Evolutionary conservation across 2,329 filamentous ascomycete species (phyloP), one percentile per base, ranked within the genome.

Genomic region (Pseudofabraea citricarpa): DNA sequence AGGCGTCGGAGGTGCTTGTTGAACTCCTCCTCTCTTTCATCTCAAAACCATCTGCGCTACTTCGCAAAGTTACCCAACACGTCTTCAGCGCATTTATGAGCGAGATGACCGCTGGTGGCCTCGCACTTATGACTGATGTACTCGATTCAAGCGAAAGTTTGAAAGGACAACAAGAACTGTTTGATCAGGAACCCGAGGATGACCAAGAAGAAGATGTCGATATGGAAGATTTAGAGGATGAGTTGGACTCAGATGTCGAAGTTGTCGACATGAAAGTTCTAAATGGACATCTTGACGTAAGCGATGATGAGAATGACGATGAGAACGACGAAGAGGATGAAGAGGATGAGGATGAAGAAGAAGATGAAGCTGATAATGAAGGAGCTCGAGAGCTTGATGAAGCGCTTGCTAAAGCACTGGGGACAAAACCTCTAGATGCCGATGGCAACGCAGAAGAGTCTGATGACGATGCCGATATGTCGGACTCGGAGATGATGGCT

Each of bases 401-500:
- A 31, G 83, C 88, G 43, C 77, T 96, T 21, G 86, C 86, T 2
- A 76, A 83, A 51, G 85, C 90, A 2, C 78, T 95, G 2, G 83
- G 87, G 31, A 90, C 83, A 42, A 83, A 85, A 47, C 68, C 71
- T 6, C 67, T 80, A 18, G 77, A 84, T 59, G 76, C 81, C 41
- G 77, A 81, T 48, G 67, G 65, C 13, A 70, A 74, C 1, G 75
- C 74, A 2, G 74, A 75, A 3, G 71, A 71, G 1, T 76, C 73
- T 1, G 80, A 80, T 22, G 76, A 76, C 8, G 85, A 85, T 47
- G 81, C 78, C 3, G 88, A 95, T 64, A 95, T 98, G 90, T 85
- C 89, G 48, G 91, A 97, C 66, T 90, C 91, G 15, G 85, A 95
- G 61, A 97, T 97, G 93, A 83, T 95, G 67, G 83, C 83, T 3